A percentile compares a stretch with the other conserved stretches of the same genome.
Conservation (phyloP, 345 rosid species). For the Abelmoschus esculentus region DNA sequence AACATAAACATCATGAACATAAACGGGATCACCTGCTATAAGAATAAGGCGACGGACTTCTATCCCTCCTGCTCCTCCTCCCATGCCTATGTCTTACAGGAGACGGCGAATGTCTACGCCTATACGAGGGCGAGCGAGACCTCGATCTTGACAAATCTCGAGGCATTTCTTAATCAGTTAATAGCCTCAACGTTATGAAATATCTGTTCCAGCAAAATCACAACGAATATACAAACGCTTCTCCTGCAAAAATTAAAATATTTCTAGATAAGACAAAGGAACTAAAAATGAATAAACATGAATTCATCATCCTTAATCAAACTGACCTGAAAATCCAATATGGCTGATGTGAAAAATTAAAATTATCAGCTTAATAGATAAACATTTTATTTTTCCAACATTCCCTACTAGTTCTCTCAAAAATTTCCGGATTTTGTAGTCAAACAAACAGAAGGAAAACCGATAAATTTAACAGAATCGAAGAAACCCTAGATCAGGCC, state of each 20-base stretch:
- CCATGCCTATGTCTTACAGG: conserved; percentile 60
- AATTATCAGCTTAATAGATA: not conserved
- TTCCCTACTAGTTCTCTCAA: not conserved
- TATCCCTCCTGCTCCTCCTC: conserved; percentile 69
- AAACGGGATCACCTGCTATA: conserved; percentile 86
- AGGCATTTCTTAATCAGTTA: conserved; percentile 46
- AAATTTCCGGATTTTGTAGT: not conserved
- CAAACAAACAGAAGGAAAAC: not conserved
- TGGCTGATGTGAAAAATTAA: not conserved
- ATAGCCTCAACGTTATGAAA: not conserved
- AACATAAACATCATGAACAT: conserved; percentile 21
- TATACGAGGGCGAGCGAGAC: conserved; percentile 69
- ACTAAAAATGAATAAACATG: not conserved
- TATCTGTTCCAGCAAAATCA: not conserved
- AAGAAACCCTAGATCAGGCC: conserved; percentile 2
- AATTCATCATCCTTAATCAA: not conserved
- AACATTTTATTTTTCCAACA: not conserved
- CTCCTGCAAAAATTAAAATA: not conserved
- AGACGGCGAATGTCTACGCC: conserved; percentile 64
- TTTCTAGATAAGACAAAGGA: not conserved
- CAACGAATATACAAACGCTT: not conserved
- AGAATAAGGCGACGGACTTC: conserved; percentile 72
- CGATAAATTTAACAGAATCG: not conserved
- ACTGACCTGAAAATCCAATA: conserved; percentile 6
- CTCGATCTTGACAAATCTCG: conserved; percentile 64